These are phyloP conservation scores for Gonium pectorale DNA, from an alignment of 139 green algal species.

Conservation along the genomic window DNA sequence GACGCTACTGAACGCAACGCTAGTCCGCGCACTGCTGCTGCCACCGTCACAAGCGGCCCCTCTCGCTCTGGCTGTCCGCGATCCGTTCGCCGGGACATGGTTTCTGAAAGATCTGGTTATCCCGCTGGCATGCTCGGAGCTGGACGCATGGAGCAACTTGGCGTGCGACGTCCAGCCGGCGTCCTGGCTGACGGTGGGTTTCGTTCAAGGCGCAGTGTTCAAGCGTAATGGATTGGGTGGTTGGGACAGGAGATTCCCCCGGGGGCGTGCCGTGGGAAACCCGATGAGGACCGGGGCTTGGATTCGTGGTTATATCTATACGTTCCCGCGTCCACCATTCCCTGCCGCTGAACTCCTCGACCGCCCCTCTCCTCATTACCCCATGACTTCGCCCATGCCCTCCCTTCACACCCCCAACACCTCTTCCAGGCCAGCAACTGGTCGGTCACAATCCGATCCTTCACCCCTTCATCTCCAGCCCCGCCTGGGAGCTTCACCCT, in stretches of 20 bases:
- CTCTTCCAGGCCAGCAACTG: not conserved
- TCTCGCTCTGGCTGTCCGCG: not conserved
- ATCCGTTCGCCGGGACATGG: not conserved
- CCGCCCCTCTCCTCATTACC: not conserved
- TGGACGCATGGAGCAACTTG: not conserved
- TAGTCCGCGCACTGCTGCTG: not conserved
- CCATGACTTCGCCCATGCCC: not conserved
- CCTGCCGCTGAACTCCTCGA: not conserved
- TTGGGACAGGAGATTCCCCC: too few relatives aligned
- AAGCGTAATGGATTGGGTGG: too few relatives aligned
- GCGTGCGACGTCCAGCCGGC: conserved; percentile 3
- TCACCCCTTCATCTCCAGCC: not conserved
- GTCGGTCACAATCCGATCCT: not conserved
- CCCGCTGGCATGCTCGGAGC: not conserved
- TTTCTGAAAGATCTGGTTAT: not conserved
- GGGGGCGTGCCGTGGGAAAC: too few relatives aligned
- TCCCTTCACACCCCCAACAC: not conserved
- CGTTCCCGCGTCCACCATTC: too few relatives aligned
- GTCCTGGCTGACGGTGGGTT: conserved; percentile 18
- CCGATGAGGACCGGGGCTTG: too few relatives aligned
- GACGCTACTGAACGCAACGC: not conserved
- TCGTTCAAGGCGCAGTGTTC: not conserved
- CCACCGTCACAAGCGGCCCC: not conserved
- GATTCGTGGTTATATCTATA: too few relatives aligned
- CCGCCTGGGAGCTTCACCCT: not conserved